These are phyloP conservation scores for Neopestalotiopsis sp. DNA, from an alignment of 2,329 filamentous ascomycete species.

Conservation along the genomic window DNA sequence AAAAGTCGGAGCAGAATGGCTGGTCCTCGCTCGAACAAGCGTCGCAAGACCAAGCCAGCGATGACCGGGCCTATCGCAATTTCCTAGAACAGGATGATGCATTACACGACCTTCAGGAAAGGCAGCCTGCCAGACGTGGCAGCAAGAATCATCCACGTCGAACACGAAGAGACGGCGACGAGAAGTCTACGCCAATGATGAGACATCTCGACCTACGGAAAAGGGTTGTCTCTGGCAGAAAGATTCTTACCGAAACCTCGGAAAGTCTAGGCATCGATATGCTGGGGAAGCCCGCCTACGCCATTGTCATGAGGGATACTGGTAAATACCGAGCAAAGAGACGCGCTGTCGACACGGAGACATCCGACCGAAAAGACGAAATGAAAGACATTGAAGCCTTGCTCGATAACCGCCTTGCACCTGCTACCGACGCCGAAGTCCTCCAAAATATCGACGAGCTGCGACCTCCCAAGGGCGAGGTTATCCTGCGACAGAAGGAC, in stretches of 20 bases:
- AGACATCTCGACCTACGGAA: conserved; percentile 24
- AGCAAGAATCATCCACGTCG: not conserved
- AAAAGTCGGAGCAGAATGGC: not conserved
- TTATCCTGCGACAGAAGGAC: conserved; percentile 41
- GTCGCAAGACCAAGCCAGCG: not conserved
- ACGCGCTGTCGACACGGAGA: not conserved
- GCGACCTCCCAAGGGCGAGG: conserved; percentile 49
- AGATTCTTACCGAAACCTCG: conserved; percentile 29
- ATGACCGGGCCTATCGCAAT: not conserved
- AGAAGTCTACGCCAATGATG: not conserved
- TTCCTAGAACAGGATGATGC: not conserved
- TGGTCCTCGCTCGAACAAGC: not conserved
- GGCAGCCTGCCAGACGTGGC: not conserved
- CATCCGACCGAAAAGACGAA: conserved; percentile 19
- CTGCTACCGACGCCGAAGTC: conserved; percentile 40
- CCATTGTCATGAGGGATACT: conserved; percentile 52
- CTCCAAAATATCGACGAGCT: conserved; percentile 54
- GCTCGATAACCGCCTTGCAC: conserved; percentile 31
- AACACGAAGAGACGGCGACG: not conserved
- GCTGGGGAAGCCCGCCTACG: conserved; percentile 46
- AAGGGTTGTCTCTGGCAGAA: conserved; percentile 27
- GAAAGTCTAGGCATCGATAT: conserved; percentile 35
- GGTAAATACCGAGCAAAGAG: conserved; percentile 24
- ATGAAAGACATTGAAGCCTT: conserved; percentile 38
- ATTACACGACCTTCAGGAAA: not conserved